phyloP scores from a whole-genome alignment of 768 basidiomycete species.

The Russula brevipes region DNA sequence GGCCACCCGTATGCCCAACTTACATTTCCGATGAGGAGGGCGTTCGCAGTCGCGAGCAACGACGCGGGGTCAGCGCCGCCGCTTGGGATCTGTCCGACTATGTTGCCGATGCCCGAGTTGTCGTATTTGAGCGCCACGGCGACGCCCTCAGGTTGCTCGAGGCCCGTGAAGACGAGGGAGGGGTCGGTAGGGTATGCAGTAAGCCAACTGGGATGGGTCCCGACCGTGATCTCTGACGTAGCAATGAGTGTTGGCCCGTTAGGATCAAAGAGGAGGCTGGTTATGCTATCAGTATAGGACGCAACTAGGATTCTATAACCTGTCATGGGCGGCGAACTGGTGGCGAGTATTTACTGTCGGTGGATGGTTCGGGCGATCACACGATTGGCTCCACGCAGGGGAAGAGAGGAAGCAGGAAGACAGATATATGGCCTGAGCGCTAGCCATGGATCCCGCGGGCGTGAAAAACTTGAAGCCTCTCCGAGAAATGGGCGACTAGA shows the following conservation, averaged over 20 bases:
- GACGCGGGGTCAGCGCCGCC: conserved; percentile 62
- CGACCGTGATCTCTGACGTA: conserved; percentile 44
- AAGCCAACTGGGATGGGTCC: conserved; percentile 74
- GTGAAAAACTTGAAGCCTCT: too few relatives aligned
- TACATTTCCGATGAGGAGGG: conserved; percentile 69
- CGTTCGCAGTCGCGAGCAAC: conserved; percentile 50
- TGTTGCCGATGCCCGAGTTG: conserved; percentile 45
- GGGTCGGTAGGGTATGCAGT: conserved; percentile 51
- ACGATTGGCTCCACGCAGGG: too few relatives aligned
- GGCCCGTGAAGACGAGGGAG: conserved; percentile 56
- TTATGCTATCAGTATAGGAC: conserved; percentile 61
- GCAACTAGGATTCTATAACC: conserved; percentile 48
- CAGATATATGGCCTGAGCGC: too few relatives aligned
- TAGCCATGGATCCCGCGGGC: too few relatives aligned
- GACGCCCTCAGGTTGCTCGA: conserved; percentile 65
- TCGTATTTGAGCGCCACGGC: conserved; percentile 57
- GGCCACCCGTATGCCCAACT: conserved; percentile 27
- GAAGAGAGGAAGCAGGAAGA: too few relatives aligned
- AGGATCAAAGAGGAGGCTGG: conserved; percentile 60
- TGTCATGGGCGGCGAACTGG: too few relatives aligned
- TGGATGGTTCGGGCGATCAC: too few relatives aligned
- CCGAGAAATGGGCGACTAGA: too few relatives aligned
- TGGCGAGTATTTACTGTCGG: too few relatives aligned
- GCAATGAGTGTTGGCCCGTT: conserved; percentile 40
- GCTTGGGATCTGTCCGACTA: conserved; percentile 47